These are phyloP conservation scores for Tulasnella sp. DNA, from an alignment of 768 basidiomycete genomes.

Conservation along the genomic window DNA sequence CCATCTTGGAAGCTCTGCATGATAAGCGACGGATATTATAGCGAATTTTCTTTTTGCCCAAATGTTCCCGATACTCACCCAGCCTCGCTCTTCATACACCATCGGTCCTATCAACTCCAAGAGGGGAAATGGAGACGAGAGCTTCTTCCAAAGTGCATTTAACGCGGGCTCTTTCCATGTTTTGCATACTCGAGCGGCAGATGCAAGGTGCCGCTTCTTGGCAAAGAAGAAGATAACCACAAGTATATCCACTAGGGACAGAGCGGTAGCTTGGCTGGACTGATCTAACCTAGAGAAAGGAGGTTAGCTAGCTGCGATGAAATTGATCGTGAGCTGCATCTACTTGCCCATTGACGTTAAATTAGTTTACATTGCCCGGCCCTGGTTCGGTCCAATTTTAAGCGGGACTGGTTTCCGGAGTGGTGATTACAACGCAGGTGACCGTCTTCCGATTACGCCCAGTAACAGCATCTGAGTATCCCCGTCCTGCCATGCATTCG, in stretches of 20 bases:
- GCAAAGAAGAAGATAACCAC: background rate
- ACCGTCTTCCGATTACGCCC: no score
- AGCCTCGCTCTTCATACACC: background rate
- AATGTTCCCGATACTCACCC: background rate
- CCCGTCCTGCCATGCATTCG: no score
- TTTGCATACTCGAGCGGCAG: background rate
- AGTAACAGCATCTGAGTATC: no score
- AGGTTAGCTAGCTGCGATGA: no score
- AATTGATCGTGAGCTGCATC: no score
- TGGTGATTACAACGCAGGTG: no score
- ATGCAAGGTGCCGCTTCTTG: background rate
- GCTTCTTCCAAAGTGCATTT: background rate
- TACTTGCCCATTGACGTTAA: no score
- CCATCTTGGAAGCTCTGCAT: background rate
- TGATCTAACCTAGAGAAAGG: background rate
- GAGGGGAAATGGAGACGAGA: background rate
- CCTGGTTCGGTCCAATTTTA: no score
- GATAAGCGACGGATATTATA: background rate
- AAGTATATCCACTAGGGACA: background rate
- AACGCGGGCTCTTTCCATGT: background rate
- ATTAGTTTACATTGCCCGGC: no score
- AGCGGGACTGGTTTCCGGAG: no score
- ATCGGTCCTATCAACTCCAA: background rate
- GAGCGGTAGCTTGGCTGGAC: background rate
- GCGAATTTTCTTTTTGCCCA: background rate